A percentile compares a stretch with the other conserved stretches of the same genome.
Conservation (phyloP, 2,329 filamentous ascomycete species). For the Massarina eburnea region DNA sequence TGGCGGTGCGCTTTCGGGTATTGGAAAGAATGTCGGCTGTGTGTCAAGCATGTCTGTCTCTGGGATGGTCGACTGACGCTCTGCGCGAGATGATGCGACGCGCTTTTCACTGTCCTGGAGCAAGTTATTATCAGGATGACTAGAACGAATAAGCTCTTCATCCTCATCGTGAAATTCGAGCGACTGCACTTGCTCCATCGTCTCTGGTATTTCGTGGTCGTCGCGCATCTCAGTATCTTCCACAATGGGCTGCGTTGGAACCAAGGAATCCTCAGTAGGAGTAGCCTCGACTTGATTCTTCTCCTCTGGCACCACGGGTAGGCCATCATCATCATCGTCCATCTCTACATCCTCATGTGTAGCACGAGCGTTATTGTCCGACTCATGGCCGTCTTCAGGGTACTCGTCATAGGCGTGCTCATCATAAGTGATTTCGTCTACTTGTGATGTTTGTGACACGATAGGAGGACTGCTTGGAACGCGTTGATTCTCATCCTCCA, state of each 20-base stretch:
- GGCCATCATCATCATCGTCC: slow-evolving; percentile 23
- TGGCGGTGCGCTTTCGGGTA: not conserved
- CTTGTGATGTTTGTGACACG: slow-evolving; percentile 16
- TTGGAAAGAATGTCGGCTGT: slow-evolving; percentile 29
- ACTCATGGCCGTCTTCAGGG: slow-evolving; percentile 28
- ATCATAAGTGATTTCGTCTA: no score
- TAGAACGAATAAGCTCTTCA: slow-evolving; percentile 12
- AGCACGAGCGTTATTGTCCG: slow-evolving; percentile 13
- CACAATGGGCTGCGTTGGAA: slow-evolving; percentile 1
- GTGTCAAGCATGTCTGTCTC: slow-evolving; percentile 39
- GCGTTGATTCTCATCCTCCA: slow-evolving; percentile 17
- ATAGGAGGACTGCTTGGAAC: slow-evolving; percentile 43
- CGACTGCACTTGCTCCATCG: slow-evolving; percentile 16
- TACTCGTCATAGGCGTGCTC: slow-evolving; percentile 27
- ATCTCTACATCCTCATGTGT: slow-evolving; percentile 20
- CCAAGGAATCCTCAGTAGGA: not conserved
- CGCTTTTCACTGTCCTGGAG: slow-evolving; percentile 1
- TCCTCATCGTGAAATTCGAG: slow-evolving; percentile 7
- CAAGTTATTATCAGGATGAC: slow-evolving; percentile 4
- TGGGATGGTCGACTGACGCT: slow-evolving; percentile 34
- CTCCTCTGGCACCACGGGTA: slow-evolving; percentile 20
- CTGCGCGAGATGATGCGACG: slow-evolving; percentile 12
- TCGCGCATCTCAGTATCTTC: slow-evolving; percentile 5
- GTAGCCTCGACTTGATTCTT: not conserved
- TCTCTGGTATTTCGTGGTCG: slow-evolving; percentile 27